Conservation (phyloP, 2,329 filamentous ascomycete genomes). For the Arthrobotrys sphaeroides region DNA sequence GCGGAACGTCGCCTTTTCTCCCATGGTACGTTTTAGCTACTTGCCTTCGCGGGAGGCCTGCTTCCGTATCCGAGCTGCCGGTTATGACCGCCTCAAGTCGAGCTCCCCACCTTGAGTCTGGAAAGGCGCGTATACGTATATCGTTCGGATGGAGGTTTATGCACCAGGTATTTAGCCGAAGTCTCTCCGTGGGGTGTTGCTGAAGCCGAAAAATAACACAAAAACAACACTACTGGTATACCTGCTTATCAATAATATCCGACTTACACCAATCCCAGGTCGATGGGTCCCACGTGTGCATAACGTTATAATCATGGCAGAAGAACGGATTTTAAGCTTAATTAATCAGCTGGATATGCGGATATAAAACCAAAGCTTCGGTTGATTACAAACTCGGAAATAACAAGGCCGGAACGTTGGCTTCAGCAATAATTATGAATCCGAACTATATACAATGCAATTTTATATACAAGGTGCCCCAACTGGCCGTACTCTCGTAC, state of each 20-base stretch:
- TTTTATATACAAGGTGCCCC: neutral
- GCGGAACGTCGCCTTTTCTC: conserved; percentile 32
- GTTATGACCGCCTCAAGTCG: neutral
- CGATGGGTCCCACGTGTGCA: neutral
- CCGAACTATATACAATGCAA: neutral
- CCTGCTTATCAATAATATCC: too few species aligned
- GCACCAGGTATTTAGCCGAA: conserved; percentile 35
- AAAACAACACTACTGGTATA: conserved; percentile 30
- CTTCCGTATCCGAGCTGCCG: conserved; percentile 31
- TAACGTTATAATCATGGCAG: neutral
- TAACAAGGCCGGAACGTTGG: neutral
- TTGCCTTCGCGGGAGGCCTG: conserved; percentile 10
- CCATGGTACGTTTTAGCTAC: neutral
- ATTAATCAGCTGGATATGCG: neutral
- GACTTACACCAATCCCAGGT: too few species aligned
- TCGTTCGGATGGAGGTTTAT: conserved; percentile 11
- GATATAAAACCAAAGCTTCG: neutral
- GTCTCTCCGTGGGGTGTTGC: conserved; percentile 32
- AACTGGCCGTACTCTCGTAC: neutral
- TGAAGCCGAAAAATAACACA: conserved; percentile 23
- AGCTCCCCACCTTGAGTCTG: neutral
- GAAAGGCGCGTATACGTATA: neutral
- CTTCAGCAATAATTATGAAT: neutral
- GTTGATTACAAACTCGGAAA: neutral
- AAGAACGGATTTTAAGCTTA: neutral